Conservation (phyloP, 192 early-diverging fungal genomes). For the Podochytrium sp. region DNA sequence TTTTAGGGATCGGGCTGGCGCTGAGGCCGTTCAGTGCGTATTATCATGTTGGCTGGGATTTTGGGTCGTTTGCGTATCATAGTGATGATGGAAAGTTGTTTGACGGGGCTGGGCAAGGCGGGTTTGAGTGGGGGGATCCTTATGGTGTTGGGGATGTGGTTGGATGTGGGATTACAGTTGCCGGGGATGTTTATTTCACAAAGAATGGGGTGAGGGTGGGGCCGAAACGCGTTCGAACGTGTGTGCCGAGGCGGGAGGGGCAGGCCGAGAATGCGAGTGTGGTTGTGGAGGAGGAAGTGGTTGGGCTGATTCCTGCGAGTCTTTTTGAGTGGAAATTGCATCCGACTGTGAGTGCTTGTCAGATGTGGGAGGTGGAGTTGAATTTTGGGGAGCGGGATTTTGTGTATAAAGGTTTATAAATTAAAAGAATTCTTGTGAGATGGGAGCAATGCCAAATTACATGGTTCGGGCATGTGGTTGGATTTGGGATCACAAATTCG, state of each 20-base stretch:
- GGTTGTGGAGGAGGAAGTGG: neutral
- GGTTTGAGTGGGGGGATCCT: slow-evolving; percentile 1
- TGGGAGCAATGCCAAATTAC: too few relatives aligned
- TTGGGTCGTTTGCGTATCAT: slow-evolving; percentile 44
- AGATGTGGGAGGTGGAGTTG: slow-evolving; percentile 29
- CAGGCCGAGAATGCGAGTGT: neutral
- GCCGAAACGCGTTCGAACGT: slow-evolving; percentile 3
- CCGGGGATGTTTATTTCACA: slow-evolving; percentile 28
- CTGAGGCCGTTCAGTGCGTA: slow-evolving; percentile 43
- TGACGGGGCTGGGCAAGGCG: slow-evolving; percentile 35
- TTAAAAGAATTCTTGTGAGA: too few relatives aligned
- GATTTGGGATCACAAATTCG: too few relatives aligned
- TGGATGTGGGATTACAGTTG: slow-evolving; percentile 28
- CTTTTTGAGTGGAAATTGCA: slow-evolving; percentile 31
- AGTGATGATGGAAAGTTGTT: slow-evolving; percentile 52
- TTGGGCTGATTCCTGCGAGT: neutral
- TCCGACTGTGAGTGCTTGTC: slow-evolving; percentile 31
- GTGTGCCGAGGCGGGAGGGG: neutral
- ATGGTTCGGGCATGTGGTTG: too few relatives aligned
- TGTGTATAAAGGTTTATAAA: too few relatives aligned
- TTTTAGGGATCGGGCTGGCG: slow-evolving; percentile 48
- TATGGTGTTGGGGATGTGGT: slow-evolving; percentile 37
- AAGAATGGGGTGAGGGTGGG: slow-evolving; percentile 20
- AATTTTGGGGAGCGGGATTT: slow-evolving; percentile 33
- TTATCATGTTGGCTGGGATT: slow-evolving; percentile 55